Evolutionary conservation across 176 grass and related monocot genomes (phyloP).

Genomic region (Triticum dicoccoides): DNA sequence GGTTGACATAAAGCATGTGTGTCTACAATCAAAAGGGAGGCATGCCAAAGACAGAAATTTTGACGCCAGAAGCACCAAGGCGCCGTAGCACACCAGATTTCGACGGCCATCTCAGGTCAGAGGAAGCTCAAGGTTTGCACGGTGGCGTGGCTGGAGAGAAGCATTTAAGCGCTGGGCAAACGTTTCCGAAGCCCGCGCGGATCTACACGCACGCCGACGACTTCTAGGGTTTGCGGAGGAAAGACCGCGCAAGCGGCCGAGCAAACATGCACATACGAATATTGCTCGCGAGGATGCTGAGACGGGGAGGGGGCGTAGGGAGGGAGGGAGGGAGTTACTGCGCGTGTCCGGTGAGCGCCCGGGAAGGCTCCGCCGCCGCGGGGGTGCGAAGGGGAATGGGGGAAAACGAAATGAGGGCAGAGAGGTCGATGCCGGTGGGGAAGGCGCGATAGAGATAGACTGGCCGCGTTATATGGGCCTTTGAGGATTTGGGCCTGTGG

Average conservation of each 20-base stretch:
- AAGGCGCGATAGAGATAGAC: neutral
- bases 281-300: neutral
- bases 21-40: neutral
- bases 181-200: neutral
- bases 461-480: neutral
- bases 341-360: neutral
- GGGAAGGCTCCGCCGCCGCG: constrained; percentile 1
- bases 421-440: neutral
- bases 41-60: neutral
- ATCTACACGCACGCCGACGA: neutral
- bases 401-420: neutral
- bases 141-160: neutral
- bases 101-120: neutral
- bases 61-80: neutral
- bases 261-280: neutral
- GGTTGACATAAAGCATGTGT: neutral
- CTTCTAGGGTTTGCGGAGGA: constrained; percentile 13
- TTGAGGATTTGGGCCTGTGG: neutral
- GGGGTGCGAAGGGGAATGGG: neutral
- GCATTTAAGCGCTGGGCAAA: neutral
- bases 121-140: neutral
- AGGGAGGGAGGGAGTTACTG: neutral
- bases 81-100: neutral
- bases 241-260: neutral
- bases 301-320: too few species aligned